Evolutionary conservation across 129 eudicot genomes (phyloP).

Genomic region (carrot (Daucus carota)): DNA sequence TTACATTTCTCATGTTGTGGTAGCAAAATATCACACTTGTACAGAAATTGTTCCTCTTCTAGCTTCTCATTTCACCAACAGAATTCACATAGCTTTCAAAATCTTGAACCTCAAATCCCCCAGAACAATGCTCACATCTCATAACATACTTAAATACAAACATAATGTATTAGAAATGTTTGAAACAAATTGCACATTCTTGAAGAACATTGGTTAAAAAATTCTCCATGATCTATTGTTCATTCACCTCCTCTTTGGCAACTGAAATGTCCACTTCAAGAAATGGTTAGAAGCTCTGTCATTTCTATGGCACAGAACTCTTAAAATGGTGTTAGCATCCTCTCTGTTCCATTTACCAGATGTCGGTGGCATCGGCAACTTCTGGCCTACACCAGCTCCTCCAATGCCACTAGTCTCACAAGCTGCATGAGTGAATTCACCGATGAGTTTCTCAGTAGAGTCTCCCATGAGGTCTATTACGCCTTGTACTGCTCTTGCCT

Average conservation of each 20-base stretch:
- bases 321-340: constrained; percentile 78
- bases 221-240: not conserved
- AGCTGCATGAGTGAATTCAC: constrained; percentile 59
- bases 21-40: not conserved
- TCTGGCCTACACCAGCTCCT: constrained; percentile 37
- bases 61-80: not conserved
- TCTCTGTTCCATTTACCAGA: constrained; percentile 76
- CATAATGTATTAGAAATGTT: not conserved
- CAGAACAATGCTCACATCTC: not conserved
- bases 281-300: constrained; percentile 60
- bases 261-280: constrained; percentile 72
- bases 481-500: constrained; percentile 61
- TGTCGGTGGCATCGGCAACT: constrained; percentile 83
- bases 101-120: not conserved
- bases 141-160: too few species aligned
- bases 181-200: not conserved
- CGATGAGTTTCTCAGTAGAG: constrained; percentile 60
- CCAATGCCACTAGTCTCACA: constrained; percentile 75
- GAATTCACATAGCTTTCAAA: not conserved
- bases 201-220: constrained; percentile 7
- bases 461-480: constrained; percentile 71
- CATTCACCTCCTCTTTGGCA: constrained; percentile 59
- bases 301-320: constrained; percentile 78
- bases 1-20: too few species aligned
- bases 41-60: not conserved